These are phyloP conservation scores for Neurospora discreta DNA, from an alignment of 495 filamentous ascomycete species.

Conservation along the genomic window DNA sequence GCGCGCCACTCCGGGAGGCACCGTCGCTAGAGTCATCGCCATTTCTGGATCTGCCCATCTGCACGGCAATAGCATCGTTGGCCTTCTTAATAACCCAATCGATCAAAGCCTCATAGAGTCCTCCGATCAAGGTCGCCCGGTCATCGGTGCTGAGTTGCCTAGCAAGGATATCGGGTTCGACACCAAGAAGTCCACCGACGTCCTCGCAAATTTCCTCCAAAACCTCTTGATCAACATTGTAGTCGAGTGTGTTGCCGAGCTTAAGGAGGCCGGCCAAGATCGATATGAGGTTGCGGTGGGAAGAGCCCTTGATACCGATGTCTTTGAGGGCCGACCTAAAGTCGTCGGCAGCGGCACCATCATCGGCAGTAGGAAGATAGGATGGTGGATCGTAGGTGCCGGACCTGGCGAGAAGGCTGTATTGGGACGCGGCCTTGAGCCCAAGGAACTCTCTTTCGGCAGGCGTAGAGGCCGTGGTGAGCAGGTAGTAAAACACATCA, in stretches of 20 bases:
- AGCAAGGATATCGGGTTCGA: conserved; percentile 76
- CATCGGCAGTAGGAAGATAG: conserved; percentile 88
- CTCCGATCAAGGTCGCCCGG: conserved; percentile 67
- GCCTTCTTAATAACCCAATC: conserved; percentile 88
- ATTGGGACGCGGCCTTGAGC: conserved; percentile 66
- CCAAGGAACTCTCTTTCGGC: conserved; percentile 88
- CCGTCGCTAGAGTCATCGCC: conserved; percentile 55
- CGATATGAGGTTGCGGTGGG: conserved; percentile 69
- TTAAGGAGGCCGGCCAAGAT: conserved; percentile 80
- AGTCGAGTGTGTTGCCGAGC: conserved; percentile 79
- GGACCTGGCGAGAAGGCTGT: conserved; percentile 68
- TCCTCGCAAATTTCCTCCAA: conserved; percentile 85
- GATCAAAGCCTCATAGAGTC: conserved; percentile 86
- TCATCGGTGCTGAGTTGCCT: conserved; percentile 73
- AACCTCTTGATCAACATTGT: conserved; percentile 73
- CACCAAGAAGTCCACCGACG: conserved; percentile 69
- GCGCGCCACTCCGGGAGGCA: conserved; percentile 35
- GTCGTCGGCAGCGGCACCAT: conserved; percentile 86
- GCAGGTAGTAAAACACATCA: conserved; percentile 94
- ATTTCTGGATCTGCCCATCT: conserved; percentile 51
- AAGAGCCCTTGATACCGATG: conserved; percentile 82
- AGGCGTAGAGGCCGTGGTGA: conserved; percentile 78
- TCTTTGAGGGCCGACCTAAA: conserved; percentile 72
- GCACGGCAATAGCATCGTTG: conserved; percentile 74
- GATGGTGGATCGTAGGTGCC: conserved; percentile 78